phyloP scores from a whole-genome alignment of 2,329 filamentous ascomycete genomes.

The Aspergillus jensenii region DNA sequence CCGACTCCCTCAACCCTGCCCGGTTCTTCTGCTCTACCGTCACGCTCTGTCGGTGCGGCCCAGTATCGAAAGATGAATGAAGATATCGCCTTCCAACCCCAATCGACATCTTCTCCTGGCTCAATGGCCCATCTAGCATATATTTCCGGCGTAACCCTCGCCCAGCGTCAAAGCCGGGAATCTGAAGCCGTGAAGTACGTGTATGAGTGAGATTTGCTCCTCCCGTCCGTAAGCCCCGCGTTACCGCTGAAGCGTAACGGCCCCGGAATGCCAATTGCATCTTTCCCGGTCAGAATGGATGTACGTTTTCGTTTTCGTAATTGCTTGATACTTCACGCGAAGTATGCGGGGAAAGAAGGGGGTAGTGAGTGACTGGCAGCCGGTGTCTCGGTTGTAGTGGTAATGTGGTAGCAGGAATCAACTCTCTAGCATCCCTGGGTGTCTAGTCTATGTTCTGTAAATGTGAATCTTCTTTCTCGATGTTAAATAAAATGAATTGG shows the following conservation, averaged over 20 bases:
- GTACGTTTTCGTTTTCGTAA: background rate
- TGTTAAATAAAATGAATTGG: background rate
- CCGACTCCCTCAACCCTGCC: constrained; percentile 39
- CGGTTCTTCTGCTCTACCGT: constrained; percentile 37
- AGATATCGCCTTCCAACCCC: background rate
- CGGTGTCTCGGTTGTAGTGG: background rate
- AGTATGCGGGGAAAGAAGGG: background rate
- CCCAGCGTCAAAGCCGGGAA: background rate
- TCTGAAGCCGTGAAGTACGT: background rate
- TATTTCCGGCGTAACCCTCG: background rate
- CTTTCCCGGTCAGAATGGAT: background rate
- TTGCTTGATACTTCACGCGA: background rate
- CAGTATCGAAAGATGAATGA: background rate
- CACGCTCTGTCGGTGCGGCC: background rate
- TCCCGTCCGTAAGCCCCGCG: background rate
- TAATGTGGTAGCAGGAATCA: background rate
- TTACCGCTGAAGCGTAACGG: background rate
- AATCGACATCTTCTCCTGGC: background rate
- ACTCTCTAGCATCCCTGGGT: background rate
- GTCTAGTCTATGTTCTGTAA: background rate
- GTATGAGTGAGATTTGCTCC: background rate
- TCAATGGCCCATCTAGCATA: background rate
- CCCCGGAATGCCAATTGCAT: background rate
- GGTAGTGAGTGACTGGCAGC: background rate
- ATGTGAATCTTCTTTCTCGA: background rate